Base-by-base conservation (phyloP, 1,284 basidiomycete genomes). In the Trametes sp. region DNA sequence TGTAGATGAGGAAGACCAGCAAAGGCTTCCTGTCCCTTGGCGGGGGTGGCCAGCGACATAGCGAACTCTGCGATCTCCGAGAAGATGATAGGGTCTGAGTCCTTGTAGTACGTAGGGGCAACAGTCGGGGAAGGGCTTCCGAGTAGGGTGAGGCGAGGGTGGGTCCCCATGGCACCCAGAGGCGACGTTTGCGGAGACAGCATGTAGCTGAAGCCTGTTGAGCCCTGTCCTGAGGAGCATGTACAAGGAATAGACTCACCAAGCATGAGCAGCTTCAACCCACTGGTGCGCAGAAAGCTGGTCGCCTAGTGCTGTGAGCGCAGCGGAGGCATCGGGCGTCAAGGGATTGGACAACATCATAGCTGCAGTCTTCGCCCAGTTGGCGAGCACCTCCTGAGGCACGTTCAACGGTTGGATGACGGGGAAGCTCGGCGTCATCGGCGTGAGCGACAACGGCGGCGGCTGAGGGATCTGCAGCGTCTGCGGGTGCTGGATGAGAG, bases 1-100 rank as follows among this genome's bases (percentile, higher is more conserved):
- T 99, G 93, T 35, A 99, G 80, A 74, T 96, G 91, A 9, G 94
- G 87, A 21, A 98, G 78, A 1, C 96, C 95, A 41, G 80, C 75
- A 75, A 94, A 97, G 0, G 88, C 71, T 61, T 98, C 97, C 70
- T 95, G 92, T 9, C 96, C 94, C 77, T 98, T 98, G 6, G 82
- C 73, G 0, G 87, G 78, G 0, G 89, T 78, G 19, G 86, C 80
- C 24, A 98, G 79, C 21, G 94, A 94, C 61, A 96, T 76, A 0
- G 95, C 96, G 74, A 95, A 99, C 78, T 99, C 98, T 10, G 91
- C 81, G 44, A 98, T 90, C 79, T 99, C 98, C 7, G 95, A 91
- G 68, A 98, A 88, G 65, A 98, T 86, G 62, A 96, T 82, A 8
- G 89, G 80, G 74, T 98, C 96, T 10, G 86, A 77, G 73, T 96